Evolutionary conservation across 768 basidiomycete species (phyloP).

Genomic region (Arthromyces matolae): DNA sequence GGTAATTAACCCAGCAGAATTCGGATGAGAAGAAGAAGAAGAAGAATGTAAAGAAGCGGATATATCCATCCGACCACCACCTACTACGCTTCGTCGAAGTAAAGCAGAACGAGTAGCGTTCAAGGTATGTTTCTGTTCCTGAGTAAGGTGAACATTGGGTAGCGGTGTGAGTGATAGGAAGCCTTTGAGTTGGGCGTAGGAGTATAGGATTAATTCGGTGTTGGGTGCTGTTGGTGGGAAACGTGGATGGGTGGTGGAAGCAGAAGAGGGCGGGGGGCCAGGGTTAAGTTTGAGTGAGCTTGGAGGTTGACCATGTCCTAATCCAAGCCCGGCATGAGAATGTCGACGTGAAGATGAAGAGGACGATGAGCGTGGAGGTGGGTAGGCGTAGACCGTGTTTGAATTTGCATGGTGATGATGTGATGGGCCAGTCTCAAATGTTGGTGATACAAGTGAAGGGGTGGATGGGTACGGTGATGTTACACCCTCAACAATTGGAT

Average conservation of each 20-base stretch:
- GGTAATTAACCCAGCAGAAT: too few species aligned
- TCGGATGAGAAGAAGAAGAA: slow-evolving; percentile 14
- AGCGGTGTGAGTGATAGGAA: slow-evolving; percentile 55
- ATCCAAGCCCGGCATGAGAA: slow-evolving; percentile 17
- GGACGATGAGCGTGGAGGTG: slow-evolving; percentile 24
- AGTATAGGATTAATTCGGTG: slow-evolving; percentile 74
- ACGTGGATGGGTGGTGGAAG: slow-evolving; percentile 38
- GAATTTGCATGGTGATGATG: slow-evolving; percentile 24
- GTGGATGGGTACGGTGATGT: slow-evolving; percentile 32
- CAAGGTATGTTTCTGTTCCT: slow-evolving; percentile 44
- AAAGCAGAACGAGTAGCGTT: slow-evolving; percentile 47
- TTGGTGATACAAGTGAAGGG: slow-evolving; percentile 35
- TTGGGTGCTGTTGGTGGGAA: slow-evolving; percentile 32
- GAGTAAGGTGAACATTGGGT: slow-evolving; percentile 32
- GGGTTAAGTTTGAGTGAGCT: slow-evolving; percentile 19
- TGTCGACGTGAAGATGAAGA: slow-evolving; percentile 31
- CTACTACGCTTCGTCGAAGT: slow-evolving; percentile 46
- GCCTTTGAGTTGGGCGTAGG: slow-evolving; percentile 79
- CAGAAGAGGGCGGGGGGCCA: slow-evolving; percentile 30
- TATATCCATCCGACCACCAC: slow-evolving; percentile 82
- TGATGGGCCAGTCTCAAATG: slow-evolving; percentile 25
- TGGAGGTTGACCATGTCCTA: slow-evolving; percentile 47
- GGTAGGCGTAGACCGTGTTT: slow-evolving; percentile 32
- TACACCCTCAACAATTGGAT: slow-evolving; percentile 41
- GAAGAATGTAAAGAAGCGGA: slow-evolving; percentile 39